Conservation (phyloP, 2,329 filamentous ascomycete genomes). For the Microdochium bolleyi region DNA sequence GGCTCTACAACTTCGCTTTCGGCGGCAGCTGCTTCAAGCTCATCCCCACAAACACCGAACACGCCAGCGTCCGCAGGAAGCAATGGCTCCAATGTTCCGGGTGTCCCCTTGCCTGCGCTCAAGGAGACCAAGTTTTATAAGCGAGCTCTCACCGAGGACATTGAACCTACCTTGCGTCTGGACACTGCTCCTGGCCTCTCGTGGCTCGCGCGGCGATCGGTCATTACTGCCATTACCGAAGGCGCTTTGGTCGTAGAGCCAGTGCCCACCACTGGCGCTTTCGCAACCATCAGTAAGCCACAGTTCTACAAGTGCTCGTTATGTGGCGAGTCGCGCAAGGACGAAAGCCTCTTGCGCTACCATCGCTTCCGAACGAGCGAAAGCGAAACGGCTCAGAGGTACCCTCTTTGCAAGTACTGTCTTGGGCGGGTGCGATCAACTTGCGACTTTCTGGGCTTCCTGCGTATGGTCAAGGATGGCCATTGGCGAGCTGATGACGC, state of each 20-base stretch:
- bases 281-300: constrained; percentile 39
- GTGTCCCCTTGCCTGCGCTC: constrained; percentile 48
- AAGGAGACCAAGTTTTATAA: constrained; percentile 96
- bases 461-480: constrained; percentile 86
- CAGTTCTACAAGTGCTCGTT: constrained; percentile 68
- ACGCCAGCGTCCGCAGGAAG: constrained; percentile 47
- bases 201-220: constrained; percentile 83
- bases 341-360: constrained; percentile 63
- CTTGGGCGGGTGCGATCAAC: constrained; percentile 75
- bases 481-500: constrained; percentile 80
- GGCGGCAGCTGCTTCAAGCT: constrained; percentile 33
- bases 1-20: constrained; percentile 53
- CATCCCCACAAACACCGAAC: constrained; percentile 50
- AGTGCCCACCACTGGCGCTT: constrained; percentile 53
- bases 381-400: constrained; percentile 76
- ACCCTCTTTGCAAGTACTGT: constrained; percentile 86
- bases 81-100: constrained; percentile 28
- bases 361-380: constrained; percentile 89
- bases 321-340: constrained; percentile 76
- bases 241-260: constrained; percentile 87
- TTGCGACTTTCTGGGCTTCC: constrained; percentile 86
- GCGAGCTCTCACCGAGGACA: constrained; percentile 77
- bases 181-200: constrained; percentile 86
- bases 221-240: constrained; percentile 74
- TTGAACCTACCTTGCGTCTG: constrained; percentile 86